These are phyloP conservation scores for Trichoderma reesei DNA, from an alignment of 495 filamentous ascomycete genomes.

Conservation along the genomic window DNA sequence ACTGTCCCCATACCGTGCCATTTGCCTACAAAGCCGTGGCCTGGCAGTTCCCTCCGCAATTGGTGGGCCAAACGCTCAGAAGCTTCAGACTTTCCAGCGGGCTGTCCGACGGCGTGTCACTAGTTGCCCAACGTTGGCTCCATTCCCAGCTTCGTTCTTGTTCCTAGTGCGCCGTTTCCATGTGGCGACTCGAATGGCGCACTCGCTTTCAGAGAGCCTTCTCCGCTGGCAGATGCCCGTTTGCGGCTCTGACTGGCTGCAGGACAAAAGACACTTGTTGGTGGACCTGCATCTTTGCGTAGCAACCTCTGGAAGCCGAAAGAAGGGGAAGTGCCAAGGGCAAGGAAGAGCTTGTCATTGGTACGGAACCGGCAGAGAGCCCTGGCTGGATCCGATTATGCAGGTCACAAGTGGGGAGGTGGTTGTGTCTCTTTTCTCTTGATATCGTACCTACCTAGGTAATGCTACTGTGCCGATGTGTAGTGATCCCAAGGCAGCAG, in stretches of 20 bases:
- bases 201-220: too few relatives aligned
- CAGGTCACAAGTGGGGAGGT: constrained; percentile 2
- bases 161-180: not conserved
- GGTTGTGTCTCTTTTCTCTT: not conserved
- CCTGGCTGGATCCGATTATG: not conserved
- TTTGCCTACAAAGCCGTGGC: not conserved
- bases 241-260: constrained; percentile 7
- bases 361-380: not conserved
- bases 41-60: not conserved
- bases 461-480: too few relatives aligned
- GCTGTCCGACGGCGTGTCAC: constrained; percentile 7
- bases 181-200: constrained; percentile 1
- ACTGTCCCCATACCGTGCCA: constrained; percentile 8
- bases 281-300: not conserved
- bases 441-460: too few relatives aligned
- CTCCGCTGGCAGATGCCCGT: not conserved
- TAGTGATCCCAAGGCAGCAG: too few relatives aligned
- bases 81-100: constrained; percentile 5
- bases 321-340: not conserved
- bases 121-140: constrained; percentile 4
- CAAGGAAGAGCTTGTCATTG: not conserved
- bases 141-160: not conserved
- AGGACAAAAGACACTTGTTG: not conserved
- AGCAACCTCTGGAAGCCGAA: constrained; percentile 1
- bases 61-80: not conserved